Conservation (phyloP, 257 asterid genomes). For the Penstemon newberryi region DNA sequence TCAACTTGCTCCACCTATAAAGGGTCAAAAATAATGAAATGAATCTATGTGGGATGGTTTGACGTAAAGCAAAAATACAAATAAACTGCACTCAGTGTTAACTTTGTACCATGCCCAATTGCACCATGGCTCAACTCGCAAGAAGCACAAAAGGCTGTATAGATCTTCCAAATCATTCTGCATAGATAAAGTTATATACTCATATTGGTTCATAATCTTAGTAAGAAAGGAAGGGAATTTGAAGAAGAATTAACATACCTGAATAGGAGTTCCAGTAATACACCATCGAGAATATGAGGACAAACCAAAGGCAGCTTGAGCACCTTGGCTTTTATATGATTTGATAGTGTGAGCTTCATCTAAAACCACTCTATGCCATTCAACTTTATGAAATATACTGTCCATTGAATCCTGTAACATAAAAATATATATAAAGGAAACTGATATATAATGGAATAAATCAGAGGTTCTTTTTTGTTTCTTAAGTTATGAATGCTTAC, state of each 20-base stretch:
- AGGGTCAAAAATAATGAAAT: slow-evolving; percentile 6
- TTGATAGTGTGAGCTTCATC: slow-evolving; percentile 92
- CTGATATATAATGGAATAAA: too few species aligned
- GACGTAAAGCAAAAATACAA: not conserved
- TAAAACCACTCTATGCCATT: slow-evolving; percentile 80
- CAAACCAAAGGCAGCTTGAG: slow-evolving; percentile 74
- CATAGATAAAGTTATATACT: slow-evolving; percentile 25
- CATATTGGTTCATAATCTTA: not conserved
- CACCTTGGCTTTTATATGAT: slow-evolving; percentile 64
- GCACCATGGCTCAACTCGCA: slow-evolving; percentile 96
- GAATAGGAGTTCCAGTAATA: slow-evolving; percentile 92
- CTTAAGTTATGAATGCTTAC: slow-evolving; percentile 37
- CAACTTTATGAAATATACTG: slow-evolving; percentile 78
- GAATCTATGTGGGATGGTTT: too few species aligned
- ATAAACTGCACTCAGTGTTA: not conserved
- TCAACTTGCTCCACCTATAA: slow-evolving; percentile 80
- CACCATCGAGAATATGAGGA: slow-evolving; percentile 83
- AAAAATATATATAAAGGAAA: too few species aligned
- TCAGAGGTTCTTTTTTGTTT: not conserved
- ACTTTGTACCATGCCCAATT: slow-evolving; percentile 84
- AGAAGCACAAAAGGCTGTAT: slow-evolving; percentile 80
- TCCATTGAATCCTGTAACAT: slow-evolving; percentile 41
- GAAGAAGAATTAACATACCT: slow-evolving; percentile 41
- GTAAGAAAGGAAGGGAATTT: not conserved
- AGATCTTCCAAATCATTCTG: slow-evolving; percentile 86